Evolutionary conservation across 2,329 filamentous ascomycete genomes (phyloP), one percentile per base, ranked within the genome.

Genomic region (Microsporum ferrugineum): DNA sequence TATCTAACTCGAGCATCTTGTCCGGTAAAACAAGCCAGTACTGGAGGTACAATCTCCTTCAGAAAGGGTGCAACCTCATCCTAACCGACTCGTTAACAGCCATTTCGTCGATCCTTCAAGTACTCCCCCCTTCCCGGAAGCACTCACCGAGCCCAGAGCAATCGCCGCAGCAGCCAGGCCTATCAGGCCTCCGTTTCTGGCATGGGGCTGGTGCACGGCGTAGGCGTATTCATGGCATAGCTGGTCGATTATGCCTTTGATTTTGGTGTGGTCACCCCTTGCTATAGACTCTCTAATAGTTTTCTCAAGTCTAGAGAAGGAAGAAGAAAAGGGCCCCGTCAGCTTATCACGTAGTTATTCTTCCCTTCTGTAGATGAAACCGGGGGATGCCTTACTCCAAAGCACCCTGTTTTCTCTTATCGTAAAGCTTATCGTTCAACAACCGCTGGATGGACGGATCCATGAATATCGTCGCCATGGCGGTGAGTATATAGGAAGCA

Each of bases 191-290:
- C 94, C 94, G 78, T 99, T 99, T 62, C 94, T 83, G 59, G 94
- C 92, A 78, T 99, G 91, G 60, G 94, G 91, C 71, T 96, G 91
- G 74, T 99, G 91, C 47, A 96, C 91, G 51, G 92, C 91, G 74
- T 97, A 99, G 58, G 94, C 94, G 78, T 92, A 99, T 68, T 99
- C 94, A 72, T 96, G 91, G 75, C 91, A 96, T 63, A 99, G 85
- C 79, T 99, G 92, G 69, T 96, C 88, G 63, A 99, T 89, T 61
- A 97, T 92, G 69, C 86, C 88, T 67, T 87, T 83, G 66, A 99
- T 91, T 69, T 83, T 84, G 61, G 88, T 84, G 69, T 90, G 86
- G 71, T 97, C 89, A 70, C 87, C 86, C 68, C 79, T 81, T 56
- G 83, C 83, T 63, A 89, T 85, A 31, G 91, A 84, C 71, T 96